A percentile compares a stretch with the other conserved stretches of the same genome.
Conservation (phyloP, 116 monocot species). For the Cymodocea nodosa region DNA sequence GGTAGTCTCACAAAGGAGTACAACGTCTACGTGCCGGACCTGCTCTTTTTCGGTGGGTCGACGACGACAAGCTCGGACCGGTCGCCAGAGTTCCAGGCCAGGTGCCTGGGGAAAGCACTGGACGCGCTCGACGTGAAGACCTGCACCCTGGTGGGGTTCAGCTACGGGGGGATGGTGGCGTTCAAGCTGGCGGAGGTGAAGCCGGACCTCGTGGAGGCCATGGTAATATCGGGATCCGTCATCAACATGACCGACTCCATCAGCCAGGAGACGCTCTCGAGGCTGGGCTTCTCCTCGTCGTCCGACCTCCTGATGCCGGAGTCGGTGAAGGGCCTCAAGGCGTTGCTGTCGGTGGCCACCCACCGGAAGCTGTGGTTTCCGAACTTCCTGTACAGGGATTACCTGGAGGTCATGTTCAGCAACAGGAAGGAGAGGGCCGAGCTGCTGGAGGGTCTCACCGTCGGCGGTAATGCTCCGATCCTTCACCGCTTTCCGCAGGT, state of each 20-base stretch:
- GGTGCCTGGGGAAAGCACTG: constrained; percentile 43
- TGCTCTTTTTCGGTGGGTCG: constrained; percentile 79
- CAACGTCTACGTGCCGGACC: constrained; percentile 73
- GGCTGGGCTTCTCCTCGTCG: constrained; percentile 65
- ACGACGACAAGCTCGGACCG: constrained; percentile 28
- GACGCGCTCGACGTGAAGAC: constrained; percentile 32
- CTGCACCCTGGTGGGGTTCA: constrained; percentile 80
- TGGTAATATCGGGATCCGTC: constrained; percentile 71
- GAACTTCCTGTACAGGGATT: constrained; percentile 46
- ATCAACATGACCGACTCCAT: constrained; percentile 77
- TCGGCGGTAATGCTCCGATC: constrained; percentile 11
- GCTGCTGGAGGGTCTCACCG: constrained; percentile 60
- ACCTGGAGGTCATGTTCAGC: constrained; percentile 72
- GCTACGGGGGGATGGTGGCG: constrained; percentile 94
- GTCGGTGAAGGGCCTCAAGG: constrained; percentile 60
- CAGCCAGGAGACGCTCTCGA: constrained; percentile 20
- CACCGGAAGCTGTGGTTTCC: constrained; percentile 74
- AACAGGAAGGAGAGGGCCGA: constrained; percentile 75
- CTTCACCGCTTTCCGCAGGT: constrained; percentile 58
- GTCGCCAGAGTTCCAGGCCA: constrained; percentile 66
- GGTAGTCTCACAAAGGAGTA: constrained; percentile 36
- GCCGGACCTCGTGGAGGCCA: constrained; percentile 41
- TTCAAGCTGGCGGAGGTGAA: constrained; percentile 67
- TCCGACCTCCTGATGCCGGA: constrained; percentile 72
- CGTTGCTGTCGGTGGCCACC: constrained; percentile 39